phyloP scores from a whole-genome alignment of 345 rosid species.

The Clausena lansium region DNA sequence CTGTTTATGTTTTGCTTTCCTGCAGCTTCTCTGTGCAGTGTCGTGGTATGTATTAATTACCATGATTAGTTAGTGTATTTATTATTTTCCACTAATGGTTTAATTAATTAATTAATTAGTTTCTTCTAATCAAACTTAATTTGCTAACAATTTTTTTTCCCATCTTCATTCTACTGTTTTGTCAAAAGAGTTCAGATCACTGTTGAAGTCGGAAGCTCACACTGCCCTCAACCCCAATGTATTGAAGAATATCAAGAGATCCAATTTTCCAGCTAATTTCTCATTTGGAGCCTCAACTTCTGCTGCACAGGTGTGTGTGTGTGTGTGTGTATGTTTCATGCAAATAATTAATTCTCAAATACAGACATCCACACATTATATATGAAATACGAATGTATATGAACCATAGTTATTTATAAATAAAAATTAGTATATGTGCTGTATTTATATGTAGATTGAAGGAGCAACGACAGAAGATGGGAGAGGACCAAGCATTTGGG shows the following conservation, averaged over 20 bases:
- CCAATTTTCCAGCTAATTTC: conserved; percentile 37
- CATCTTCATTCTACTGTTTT: background rate
- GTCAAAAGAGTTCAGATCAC: background rate
- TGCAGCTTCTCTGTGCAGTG: background rate
- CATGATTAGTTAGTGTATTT: too few species aligned
- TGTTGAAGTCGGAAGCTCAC: too few species aligned
- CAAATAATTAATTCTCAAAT: too few species aligned
- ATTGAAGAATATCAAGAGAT: conserved; percentile 17
- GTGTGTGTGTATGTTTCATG: too few species aligned
- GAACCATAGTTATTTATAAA: too few species aligned
- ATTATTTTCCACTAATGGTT: too few species aligned
- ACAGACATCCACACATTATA: too few species aligned
- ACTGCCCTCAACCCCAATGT: background rate
- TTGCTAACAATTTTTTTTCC: too few species aligned
- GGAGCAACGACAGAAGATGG: conserved; percentile 30
- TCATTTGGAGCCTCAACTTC: conserved; percentile 37
- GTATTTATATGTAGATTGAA: conserved; percentile 21
- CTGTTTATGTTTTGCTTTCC: background rate
- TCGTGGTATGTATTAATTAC: background rate
- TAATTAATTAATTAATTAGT: too few species aligned
- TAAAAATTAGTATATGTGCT: too few species aligned
- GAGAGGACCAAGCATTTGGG: conserved; percentile 37
- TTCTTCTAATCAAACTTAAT: background rate
- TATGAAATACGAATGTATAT: too few species aligned
- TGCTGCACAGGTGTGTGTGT: conserved; percentile 37